Conservation (phyloP, 2,329 filamentous ascomycete species). For the Apiospora marii region DNA sequence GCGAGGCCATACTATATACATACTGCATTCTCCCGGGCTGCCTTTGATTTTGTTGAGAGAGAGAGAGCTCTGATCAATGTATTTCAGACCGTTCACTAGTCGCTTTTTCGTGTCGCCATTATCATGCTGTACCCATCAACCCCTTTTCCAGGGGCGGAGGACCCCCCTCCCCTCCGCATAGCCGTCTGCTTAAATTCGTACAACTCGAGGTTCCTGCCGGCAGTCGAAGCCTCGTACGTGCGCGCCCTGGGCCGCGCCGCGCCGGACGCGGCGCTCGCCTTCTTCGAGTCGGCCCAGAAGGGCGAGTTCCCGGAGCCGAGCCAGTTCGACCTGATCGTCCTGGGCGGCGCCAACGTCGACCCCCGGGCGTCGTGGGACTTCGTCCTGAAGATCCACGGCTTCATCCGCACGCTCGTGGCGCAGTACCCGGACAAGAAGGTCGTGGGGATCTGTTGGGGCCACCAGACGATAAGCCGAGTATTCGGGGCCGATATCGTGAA, state of each 20-base stretch:
- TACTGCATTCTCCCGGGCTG: neutral
- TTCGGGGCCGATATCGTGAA: slow-evolving; percentile 49
- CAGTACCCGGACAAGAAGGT: slow-evolving; percentile 43
- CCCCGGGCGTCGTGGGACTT: slow-evolving; percentile 48
- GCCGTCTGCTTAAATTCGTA: slow-evolving; percentile 50
- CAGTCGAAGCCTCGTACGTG: slow-evolving; percentile 46
- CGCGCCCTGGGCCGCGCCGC: slow-evolving; percentile 43
- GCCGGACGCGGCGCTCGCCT: slow-evolving; percentile 40
- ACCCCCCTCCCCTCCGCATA: slow-evolving; percentile 39
- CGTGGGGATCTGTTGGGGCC: slow-evolving; percentile 57
- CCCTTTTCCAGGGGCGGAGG: neutral
- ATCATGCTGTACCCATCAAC: slow-evolving; percentile 22
- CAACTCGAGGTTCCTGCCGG: slow-evolving; percentile 44
- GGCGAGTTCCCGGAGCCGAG: slow-evolving; percentile 46
- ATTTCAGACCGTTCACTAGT: neutral
- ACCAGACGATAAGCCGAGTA: slow-evolving; percentile 50
- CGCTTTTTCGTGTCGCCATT: neutral
- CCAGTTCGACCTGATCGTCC: slow-evolving; percentile 51
- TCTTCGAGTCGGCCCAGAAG: slow-evolving; percentile 46
- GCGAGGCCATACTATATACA: neutral
- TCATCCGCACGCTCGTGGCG: slow-evolving; percentile 44
- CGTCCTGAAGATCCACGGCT: slow-evolving; percentile 51
- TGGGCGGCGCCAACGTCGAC: slow-evolving; percentile 53
- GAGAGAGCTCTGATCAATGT: neutral
- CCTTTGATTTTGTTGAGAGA: neutral